Conservation (phyloP, 495 filamentous ascomycete genomes). For the Penicillium longicatenatum region DNA sequence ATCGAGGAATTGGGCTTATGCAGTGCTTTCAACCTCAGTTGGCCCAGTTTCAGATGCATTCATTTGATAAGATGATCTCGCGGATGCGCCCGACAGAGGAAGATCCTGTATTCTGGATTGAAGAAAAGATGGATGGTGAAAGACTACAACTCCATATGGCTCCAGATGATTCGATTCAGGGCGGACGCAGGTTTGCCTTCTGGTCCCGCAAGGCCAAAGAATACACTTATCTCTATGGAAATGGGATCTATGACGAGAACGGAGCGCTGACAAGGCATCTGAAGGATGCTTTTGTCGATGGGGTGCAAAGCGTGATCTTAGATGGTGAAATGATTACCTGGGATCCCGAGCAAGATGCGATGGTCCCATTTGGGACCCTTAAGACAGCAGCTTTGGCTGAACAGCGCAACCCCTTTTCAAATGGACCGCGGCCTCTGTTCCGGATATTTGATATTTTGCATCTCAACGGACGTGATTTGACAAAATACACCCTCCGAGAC, state of each 20-base stretch:
- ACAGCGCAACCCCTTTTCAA: conserved; percentile 74
- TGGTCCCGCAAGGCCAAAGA: conserved; percentile 98
- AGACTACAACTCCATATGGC: conserved; percentile 96
- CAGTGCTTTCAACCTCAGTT: conserved; percentile 97
- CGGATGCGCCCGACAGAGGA: conserved; percentile 70
- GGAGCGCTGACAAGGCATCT: conserved; percentile 81
- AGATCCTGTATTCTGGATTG: conserved; percentile 86
- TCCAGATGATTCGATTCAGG: conserved; percentile 63
- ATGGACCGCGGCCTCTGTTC: conserved; percentile 77
- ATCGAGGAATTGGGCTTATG: conserved; percentile 80
- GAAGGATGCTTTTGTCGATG: conserved; percentile 72
- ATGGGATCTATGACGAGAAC: conserved; percentile 71
- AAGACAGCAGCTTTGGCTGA: conserved; percentile 88
- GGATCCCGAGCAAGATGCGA: conserved; percentile 84
- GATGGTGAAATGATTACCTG: conserved; percentile 99
- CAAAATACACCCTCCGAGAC: conserved; percentile 80
- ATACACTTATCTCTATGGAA: conserved; percentile 92
- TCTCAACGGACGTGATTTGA: conserved; percentile 77
- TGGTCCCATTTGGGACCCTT: conserved; percentile 87
- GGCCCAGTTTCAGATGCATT: conserved; percentile 91
- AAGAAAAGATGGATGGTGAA: conserved; percentile 97
- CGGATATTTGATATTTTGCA: conserved; percentile 89
- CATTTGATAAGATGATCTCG: conserved; percentile 78
- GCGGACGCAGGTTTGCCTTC: conserved; percentile 77
- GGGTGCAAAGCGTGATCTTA: conserved; percentile 83